Conservation (phyloP, 148 eudicot genomes). For the Fagopyrum tataricum region DNA sequence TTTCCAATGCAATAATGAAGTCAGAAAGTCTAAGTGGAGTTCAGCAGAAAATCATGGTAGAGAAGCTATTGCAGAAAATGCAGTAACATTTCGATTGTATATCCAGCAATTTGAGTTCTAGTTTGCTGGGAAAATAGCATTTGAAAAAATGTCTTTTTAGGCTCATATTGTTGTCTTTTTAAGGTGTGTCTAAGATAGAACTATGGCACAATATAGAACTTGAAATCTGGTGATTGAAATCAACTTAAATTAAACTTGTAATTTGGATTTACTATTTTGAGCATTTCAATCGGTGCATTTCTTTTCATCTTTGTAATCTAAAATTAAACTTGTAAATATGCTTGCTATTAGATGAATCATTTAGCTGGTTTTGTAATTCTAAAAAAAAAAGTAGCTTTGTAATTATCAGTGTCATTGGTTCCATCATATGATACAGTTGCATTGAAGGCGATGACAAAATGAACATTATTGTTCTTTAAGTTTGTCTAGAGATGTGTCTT, state of each 20-base stretch:
- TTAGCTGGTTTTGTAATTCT: no score
- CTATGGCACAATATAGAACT: no score
- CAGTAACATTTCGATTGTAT: conserved; percentile 10
- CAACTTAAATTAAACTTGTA: no score
- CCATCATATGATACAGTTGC: neutral
- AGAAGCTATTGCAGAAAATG: conserved; percentile 64
- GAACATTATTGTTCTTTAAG: neutral
- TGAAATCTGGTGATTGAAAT: no score
- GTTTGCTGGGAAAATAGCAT: no score
- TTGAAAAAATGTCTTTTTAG: no score
- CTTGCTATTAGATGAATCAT: neutral
- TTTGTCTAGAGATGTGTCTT: neutral
- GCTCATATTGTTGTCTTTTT: no score
- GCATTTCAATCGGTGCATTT: neutral
- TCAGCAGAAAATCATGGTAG: conserved; percentile 71
- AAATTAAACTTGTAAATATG: neutral
- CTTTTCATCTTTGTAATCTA: neutral
- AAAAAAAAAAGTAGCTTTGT: no score
- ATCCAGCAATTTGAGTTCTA: no score
- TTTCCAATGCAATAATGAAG: conserved; percentile 72
- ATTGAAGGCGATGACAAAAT: neutral
- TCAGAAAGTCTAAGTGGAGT: conserved; percentile 54
- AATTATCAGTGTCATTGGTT: neutral
- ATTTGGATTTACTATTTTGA: no score
- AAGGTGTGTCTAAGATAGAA: no score